Conservation (phyloP, 176 grass and related monocot species). For the Pontederia crassipes region DNA sequence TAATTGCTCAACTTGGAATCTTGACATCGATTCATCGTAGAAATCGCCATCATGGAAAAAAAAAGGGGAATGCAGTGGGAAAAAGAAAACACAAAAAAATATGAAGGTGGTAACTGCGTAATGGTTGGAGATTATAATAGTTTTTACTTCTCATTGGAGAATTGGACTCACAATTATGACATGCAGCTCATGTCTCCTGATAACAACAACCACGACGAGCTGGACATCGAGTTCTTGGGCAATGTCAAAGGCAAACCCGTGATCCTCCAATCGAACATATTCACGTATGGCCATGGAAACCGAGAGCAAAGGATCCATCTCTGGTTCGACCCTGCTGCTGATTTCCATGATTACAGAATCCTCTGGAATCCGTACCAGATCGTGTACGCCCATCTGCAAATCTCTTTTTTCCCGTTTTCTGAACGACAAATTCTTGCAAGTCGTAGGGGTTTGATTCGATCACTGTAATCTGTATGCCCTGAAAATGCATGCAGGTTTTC, state of each 20-base stretch:
- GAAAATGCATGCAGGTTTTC: conserved; percentile 25
- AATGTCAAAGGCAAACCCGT: conserved; percentile 37
- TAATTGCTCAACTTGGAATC: too few relatives aligned
- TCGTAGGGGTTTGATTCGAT: too few relatives aligned
- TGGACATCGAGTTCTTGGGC: conserved; percentile 73
- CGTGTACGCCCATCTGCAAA: conserved; percentile 27
- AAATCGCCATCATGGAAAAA: too few relatives aligned
- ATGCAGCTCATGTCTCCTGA: conserved; percentile 16
- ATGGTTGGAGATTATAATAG: too few relatives aligned
- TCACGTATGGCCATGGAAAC: conserved; percentile 32
- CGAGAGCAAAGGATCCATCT: conserved; percentile 44
- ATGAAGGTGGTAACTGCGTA: too few relatives aligned
- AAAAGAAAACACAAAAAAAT: too few relatives aligned
- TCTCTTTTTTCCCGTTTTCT: too few relatives aligned
- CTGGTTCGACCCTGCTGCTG: conserved; percentile 65
- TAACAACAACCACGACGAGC: conserved; percentile 30
- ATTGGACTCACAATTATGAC: neutral
- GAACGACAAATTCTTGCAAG: neutral
- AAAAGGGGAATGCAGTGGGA: too few relatives aligned
- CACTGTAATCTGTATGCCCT: too few relatives aligned
- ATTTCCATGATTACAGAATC: conserved; percentile 66
- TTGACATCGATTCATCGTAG: too few relatives aligned
- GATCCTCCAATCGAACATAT: conserved; percentile 68
- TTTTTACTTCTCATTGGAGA: neutral
- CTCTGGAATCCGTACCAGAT: conserved; percentile 82